These are phyloP conservation scores for Purshia tridentata DNA, from an alignment of 306 rosid genomes.

Conservation along the genomic window DNA sequence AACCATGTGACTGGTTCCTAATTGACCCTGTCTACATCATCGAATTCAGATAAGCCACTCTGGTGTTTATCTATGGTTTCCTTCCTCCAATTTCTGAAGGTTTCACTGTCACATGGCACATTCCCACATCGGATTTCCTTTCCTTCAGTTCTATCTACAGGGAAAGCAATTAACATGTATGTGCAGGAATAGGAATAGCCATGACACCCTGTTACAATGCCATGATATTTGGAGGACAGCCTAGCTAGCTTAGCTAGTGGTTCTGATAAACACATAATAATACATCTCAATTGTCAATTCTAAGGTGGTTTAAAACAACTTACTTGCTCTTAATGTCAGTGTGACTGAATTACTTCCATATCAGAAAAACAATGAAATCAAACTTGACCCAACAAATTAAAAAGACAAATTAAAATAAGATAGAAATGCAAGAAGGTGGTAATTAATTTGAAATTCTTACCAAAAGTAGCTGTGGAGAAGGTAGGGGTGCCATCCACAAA, in stretches of 20 bases:
- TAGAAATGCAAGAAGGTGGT: not conserved
- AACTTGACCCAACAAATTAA: not conserved
- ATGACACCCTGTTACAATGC: not conserved
- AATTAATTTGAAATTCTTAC: slow-evolving; percentile 34
- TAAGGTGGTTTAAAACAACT: too few species aligned
- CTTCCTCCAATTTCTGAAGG: slow-evolving; percentile 21
- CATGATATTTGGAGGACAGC: not conserved
- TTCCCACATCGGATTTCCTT: not conserved
- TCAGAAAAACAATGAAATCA: not conserved
- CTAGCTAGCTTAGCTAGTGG: not conserved
- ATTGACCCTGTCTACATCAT: not conserved
- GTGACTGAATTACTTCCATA: not conserved
- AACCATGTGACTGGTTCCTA: slow-evolving; percentile 24
- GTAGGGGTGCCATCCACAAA: slow-evolving; percentile 71
- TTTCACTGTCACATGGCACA: slow-evolving; percentile 32
- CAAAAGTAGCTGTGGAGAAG: slow-evolving; percentile 77
- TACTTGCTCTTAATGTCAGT: not conserved
- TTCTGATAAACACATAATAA: not conserved
- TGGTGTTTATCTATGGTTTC: slow-evolving; percentile 7
- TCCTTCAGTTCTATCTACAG: not conserved
- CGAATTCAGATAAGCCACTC: not conserved
- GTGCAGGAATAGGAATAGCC: too few species aligned
- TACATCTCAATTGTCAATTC: too few species aligned
- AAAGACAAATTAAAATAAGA: not conserved
- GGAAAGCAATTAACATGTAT: too few species aligned